Conservation (phyloP, 176 grass and related monocot species). For the Hyparrhenia diplandra region DNA sequence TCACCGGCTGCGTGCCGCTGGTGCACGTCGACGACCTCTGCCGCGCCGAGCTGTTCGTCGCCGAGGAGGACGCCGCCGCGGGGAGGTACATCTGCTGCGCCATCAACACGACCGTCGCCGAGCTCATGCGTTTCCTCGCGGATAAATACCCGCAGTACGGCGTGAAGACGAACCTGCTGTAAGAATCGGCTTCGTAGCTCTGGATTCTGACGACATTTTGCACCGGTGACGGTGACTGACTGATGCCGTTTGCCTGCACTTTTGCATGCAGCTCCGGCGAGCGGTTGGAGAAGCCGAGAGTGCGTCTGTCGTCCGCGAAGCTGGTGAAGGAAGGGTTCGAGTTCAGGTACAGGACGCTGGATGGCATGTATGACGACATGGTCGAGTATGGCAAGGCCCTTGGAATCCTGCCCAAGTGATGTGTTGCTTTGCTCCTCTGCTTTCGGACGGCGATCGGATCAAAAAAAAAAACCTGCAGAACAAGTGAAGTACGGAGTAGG, state of each 20-base stretch:
- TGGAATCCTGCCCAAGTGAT: constrained; percentile 19
- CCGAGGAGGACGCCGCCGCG: constrained; percentile 31
- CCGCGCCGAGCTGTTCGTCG: constrained; percentile 65
- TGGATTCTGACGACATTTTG: background rate
- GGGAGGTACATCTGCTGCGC: constrained; percentile 66
- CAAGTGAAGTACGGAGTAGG: too few relatives aligned
- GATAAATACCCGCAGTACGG: constrained; percentile 55
- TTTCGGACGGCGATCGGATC: background rate
- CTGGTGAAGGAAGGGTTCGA: constrained; percentile 47
- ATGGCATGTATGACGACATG: constrained; percentile 40
- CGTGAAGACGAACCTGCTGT: constrained; percentile 28
- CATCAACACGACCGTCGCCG: constrained; percentile 34
- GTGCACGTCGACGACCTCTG: constrained; percentile 59
- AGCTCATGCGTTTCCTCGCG: constrained; percentile 40
- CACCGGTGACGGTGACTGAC: background rate
- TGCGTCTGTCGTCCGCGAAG: constrained; percentile 49
- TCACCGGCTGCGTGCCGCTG: background rate
- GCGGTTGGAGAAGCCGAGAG: constrained; percentile 31
- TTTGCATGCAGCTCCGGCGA: constrained; percentile 5
- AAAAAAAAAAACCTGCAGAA: background rate
- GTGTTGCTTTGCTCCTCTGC: background rate
- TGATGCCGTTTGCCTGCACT: background rate
- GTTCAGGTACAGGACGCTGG: constrained; percentile 44
- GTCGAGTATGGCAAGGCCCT: constrained; percentile 38
- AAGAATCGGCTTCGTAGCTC: background rate